phyloP scores from a whole-genome alignment of 2,329 filamentous ascomycete species.

The Stachybotrys chartarum region DNA sequence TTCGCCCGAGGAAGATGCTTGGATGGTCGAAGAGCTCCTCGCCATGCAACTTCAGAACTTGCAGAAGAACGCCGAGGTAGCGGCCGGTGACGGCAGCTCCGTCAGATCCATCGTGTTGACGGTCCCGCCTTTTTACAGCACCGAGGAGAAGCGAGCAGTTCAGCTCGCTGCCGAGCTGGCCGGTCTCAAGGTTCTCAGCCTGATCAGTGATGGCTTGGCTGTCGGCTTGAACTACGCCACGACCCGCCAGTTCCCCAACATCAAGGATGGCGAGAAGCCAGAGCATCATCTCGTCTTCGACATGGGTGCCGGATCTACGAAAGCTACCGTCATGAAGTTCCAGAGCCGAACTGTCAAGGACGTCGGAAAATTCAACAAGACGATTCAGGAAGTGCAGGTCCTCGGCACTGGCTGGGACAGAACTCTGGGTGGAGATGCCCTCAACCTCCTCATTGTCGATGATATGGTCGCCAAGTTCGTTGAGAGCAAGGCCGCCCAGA shows the following conservation, averaged over 20 bases:
- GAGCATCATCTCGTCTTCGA: slow-evolving; percentile 94
- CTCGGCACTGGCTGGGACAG: slow-evolving; percentile 83
- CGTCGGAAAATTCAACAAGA: slow-evolving; percentile 90
- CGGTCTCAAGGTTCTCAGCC: slow-evolving; percentile 74
- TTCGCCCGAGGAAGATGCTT: slow-evolving; percentile 52
- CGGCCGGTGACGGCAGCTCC: slow-evolving; percentile 67
- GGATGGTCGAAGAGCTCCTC: slow-evolving; percentile 85
- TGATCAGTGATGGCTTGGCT: slow-evolving; percentile 84
- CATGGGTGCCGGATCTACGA: slow-evolving; percentile 94
- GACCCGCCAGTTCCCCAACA: slow-evolving; percentile 76
- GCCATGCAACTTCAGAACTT: slow-evolving; percentile 96
- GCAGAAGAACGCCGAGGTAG: slow-evolving; percentile 74
- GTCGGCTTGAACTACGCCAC: slow-evolving; percentile 96
- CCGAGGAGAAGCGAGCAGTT: slow-evolving; percentile 82
- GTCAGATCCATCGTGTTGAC: slow-evolving; percentile 84
- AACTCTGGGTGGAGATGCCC: slow-evolving; percentile 78
- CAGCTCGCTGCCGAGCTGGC: slow-evolving; percentile 80
- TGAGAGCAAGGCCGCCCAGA: slow-evolving; percentile 60
- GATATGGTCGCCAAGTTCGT: slow-evolving; percentile 81
- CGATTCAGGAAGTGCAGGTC: slow-evolving; percentile 88
- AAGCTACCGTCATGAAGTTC: slow-evolving; percentile 83
- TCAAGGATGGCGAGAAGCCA: slow-evolving; percentile 75
- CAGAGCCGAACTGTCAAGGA: slow-evolving; percentile 88
- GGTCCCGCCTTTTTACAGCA: slow-evolving; percentile 82
- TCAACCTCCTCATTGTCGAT: slow-evolving; percentile 83